Evolutionary conservation across 768 basidiomycete genomes (phyloP).

Genomic region (Mycena latifolia): DNA sequence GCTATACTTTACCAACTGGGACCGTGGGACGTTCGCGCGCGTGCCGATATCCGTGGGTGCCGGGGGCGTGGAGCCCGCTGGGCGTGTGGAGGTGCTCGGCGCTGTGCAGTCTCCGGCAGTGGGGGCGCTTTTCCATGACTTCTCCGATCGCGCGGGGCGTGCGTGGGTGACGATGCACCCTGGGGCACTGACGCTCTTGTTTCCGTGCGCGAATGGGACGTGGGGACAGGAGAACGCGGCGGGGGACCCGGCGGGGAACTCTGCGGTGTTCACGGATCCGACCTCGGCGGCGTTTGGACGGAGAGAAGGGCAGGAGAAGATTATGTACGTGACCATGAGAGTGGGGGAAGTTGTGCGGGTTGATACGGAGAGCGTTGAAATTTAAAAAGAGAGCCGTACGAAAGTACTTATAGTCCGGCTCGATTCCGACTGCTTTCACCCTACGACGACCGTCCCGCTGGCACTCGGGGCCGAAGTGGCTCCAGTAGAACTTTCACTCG

Average conservation of each 20-base stretch:
- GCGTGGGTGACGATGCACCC: conserved; percentile 13
- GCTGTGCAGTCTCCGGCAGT: not conserved
- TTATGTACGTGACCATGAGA: conserved; percentile 15
- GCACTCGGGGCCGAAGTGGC: too few relatives aligned
- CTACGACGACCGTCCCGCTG: too few relatives aligned
- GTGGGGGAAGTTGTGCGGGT: conserved; percentile 3
- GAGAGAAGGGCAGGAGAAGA: not conserved
- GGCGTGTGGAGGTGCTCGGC: not conserved
- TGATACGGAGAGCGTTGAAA: not conserved
- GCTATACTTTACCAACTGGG: not conserved
- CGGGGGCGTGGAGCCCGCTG: not conserved
- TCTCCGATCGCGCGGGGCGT: not conserved
- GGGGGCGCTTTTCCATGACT: not conserved
- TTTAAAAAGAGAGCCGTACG: too few relatives aligned
- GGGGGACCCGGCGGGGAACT: conserved; percentile 1
- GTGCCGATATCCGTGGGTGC: not conserved
- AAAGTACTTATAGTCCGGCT: too few relatives aligned
- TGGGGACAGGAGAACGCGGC: conserved; percentile 12
- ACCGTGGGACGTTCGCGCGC: conserved; percentile 7
- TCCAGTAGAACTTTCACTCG: too few relatives aligned
- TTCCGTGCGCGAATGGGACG: conserved; percentile 2
- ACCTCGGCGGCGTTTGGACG: conserved; percentile 17
- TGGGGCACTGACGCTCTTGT: not conserved
- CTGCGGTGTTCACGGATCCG: not conserved
- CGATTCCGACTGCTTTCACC: too few relatives aligned